Percentiles rank a stretch among this genome's conserved stretches.
These are phyloP conservation scores for Phytophthora colocasiae DNA, from an alignment of 352 stramenopile species.

Conservation along the genomic window DNA sequence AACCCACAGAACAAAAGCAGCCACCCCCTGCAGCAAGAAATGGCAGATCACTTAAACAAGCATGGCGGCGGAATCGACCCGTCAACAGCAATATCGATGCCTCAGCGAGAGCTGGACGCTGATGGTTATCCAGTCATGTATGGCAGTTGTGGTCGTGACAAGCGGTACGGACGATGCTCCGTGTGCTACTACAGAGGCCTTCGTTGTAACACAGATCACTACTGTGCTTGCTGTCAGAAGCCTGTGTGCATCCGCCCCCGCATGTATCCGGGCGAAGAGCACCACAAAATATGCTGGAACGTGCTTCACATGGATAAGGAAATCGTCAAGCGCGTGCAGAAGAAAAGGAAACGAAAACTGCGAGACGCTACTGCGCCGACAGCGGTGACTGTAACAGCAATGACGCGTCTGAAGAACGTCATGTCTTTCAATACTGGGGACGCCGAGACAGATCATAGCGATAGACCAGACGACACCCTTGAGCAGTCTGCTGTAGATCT, in stretches of 20 bases:
- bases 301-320: slow-evolving; percentile 82
- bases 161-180: slow-evolving; percentile 73
- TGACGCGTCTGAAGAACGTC: slow-evolving; percentile 14
- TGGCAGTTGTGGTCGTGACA: slow-evolving; percentile 73
- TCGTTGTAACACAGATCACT: slow-evolving; percentile 72
- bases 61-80: slow-evolving; percentile 10
- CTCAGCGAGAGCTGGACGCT: slow-evolving; percentile 40
- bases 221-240: slow-evolving; percentile 74
- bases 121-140: slow-evolving; percentile 62
- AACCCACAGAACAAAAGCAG: slow-evolving; percentile 43
- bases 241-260: slow-evolving; percentile 76
- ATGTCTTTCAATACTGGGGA: slow-evolving; percentile 5
- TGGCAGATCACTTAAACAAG: slow-evolving; percentile 20
- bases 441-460: slow-evolving; percentile 2
- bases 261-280: slow-evolving; percentile 68
- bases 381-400: slow-evolving; percentile 3
- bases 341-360: slow-evolving; percentile 68
- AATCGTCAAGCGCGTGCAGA: slow-evolving; percentile 77
- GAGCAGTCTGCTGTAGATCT: slow-evolving; percentile 19
- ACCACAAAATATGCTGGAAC: slow-evolving; percentile 85
- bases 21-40: slow-evolving; percentile 16
- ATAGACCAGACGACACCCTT: slow-evolving; percentile 22
- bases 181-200: slow-evolving; percentile 80
- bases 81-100: neutral
- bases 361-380: slow-evolving; percentile 22